These are phyloP conservation scores for Neurospora sp. DNA, from an alignment of 495 filamentous ascomycete genomes.

Conservation along the genomic window DNA sequence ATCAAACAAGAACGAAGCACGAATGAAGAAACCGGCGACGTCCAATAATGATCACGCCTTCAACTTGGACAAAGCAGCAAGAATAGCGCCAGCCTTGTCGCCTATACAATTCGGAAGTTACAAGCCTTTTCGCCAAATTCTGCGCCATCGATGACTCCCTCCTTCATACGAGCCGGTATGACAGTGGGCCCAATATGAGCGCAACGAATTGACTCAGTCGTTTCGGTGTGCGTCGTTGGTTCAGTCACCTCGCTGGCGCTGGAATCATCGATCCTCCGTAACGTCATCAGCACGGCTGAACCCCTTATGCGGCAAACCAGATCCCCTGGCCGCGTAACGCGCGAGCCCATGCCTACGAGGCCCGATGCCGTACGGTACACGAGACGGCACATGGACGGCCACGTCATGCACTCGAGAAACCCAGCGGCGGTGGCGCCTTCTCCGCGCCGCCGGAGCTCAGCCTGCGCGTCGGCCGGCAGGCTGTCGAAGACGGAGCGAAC, in stretches of 20 bases:
- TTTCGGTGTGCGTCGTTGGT: not conserved
- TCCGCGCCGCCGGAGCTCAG: slow-evolving; percentile 4
- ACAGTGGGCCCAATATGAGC: slow-evolving; percentile 7
- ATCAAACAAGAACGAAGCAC: too few species aligned
- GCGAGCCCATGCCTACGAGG: slow-evolving; percentile 8
- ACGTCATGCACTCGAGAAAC: slow-evolving; percentile 15
- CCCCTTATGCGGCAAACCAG: slow-evolving; percentile 10
- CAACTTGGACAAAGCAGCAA: too few species aligned
- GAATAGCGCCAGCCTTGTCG: not conserved
- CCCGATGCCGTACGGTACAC: slow-evolving; percentile 9
- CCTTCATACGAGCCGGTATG: slow-evolving; percentile 7
- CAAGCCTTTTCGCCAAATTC: not conserved
- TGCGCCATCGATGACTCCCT: not conserved
- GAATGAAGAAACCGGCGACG: too few species aligned
- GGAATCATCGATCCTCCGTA: not conserved
- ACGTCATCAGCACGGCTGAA: slow-evolving; percentile 6
- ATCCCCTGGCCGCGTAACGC: slow-evolving; percentile 7
- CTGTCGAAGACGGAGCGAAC: slow-evolving; percentile 4
- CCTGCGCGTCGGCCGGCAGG: slow-evolving; percentile 4
- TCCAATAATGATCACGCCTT: too few species aligned
- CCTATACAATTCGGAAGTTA: slow-evolving; percentile 1
- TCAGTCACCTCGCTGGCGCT: not conserved
- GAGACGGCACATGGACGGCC: slow-evolving; percentile 12
- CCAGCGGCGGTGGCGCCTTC: slow-evolving; percentile 2
- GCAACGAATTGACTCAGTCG: slow-evolving; percentile 1